Evolutionary conservation across 1,284 basidiomycete genomes (phyloP).

Genomic region (Marasmius tenuissimus): DNA sequence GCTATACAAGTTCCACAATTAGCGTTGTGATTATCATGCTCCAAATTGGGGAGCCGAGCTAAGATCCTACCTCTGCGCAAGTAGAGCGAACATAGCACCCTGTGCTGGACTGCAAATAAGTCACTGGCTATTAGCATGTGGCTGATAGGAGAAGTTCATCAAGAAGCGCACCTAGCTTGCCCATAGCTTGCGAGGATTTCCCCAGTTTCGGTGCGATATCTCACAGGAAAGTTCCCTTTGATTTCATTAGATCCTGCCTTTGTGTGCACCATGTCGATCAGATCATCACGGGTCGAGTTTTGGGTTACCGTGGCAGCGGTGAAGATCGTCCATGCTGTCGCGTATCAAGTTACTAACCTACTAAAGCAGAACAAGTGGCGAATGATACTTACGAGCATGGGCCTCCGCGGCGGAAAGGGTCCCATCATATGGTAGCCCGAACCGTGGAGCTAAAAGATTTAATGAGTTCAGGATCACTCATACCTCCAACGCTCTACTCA

Average conservation of each 20-base stretch:
- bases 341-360: neutral
- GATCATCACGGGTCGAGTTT: constrained; percentile 3
- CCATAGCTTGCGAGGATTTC: neutral
- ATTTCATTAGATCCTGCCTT: neutral
- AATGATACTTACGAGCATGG: neutral
- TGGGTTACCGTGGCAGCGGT: constrained; percentile 7
- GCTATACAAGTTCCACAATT: neutral
- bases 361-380: neutral
- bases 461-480: neutral
- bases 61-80: constrained; percentile 4
- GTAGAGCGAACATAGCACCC: constrained; percentile 10
- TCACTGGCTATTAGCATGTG: too few species aligned
- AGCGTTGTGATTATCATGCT: neutral
- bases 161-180: neutral
- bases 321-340: constrained; percentile 8
- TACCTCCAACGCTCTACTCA: neutral
- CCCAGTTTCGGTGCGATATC: neutral
- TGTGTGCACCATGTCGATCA: constrained; percentile 6
- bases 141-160: neutral
- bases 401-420: neutral
- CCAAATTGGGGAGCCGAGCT: neutral
- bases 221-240: neutral
- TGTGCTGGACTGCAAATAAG: constrained; percentile 6
- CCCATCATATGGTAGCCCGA: constrained; percentile 4
- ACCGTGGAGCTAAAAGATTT: neutral